phyloP scores from a whole-genome alignment of 225 moss, liverwort and hornwort species.

The Physcomitrellopsis africana region DNA sequence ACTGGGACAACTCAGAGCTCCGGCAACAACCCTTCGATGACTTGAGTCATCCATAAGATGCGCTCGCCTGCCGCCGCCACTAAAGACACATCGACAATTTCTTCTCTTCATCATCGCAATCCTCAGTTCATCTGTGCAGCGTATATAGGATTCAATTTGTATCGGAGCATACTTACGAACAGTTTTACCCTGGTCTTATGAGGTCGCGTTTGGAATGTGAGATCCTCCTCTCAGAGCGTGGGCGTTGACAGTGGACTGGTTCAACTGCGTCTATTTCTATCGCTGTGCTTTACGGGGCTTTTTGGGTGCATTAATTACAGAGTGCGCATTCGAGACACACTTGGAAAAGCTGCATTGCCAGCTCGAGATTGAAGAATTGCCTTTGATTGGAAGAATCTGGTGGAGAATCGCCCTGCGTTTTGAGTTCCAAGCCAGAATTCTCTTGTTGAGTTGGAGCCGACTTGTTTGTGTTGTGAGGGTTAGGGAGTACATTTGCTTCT shows the following conservation, averaged over 20 bases:
- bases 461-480: too few species aligned
- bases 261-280: neutral
- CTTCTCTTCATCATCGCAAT: neutral
- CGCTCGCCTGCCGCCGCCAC: constrained; percentile 6
- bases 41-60: neutral
- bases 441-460: too few species aligned
- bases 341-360: neutral
- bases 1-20: too few species aligned
- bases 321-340: neutral
- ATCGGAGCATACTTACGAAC: neutral
- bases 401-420: too few species aligned
- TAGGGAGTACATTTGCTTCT: too few species aligned
- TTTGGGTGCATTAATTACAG: neutral
- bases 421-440: too few species aligned
- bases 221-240: neutral
- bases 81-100: too few species aligned
- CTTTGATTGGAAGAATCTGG: neutral
- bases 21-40: too few species aligned
- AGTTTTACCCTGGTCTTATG: too few species aligned
- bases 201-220: neutral
- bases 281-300: too few species aligned
- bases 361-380: constrained; percentile 1
- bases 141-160: neutral
- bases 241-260: neutral
- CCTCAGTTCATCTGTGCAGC: neutral